Base-by-base conservation (phyloP, 345 rosid genomes). In the Brassica rapa region DNA sequence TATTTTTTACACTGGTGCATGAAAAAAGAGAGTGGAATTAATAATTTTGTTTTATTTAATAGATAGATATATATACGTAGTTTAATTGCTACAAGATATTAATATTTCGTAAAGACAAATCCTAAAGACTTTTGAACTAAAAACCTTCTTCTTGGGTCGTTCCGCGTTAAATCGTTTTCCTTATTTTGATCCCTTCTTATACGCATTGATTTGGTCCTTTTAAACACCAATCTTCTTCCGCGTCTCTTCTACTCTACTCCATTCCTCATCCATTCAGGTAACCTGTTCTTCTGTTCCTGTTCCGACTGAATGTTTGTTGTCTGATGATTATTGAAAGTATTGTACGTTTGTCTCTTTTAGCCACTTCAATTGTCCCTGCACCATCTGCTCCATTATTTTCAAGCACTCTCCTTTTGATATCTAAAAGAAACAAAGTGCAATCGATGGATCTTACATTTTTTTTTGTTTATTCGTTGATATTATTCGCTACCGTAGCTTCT, bases 101-200 rank as follows among this genome's bases (percentile, higher is more conserved):
- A 32, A 32, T 32, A 32, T 35, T 8, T 70, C 57, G 71, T 78
- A 72, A 71, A 70, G 59, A 51, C 1, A 10, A 14, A 35, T 0
- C 9, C 41, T 3, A 35, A 35, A 35, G 41, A 35, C 41, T 35
- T 35, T 35, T 35, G 41, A 35, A 35, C 39, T 35, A 9, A 35
- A 35, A 35, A 32, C 37, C 1, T 32, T 32, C 37, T 32, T 32
- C 37, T 35, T 35, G 9, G 62, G 53, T 75, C 46, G 41, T 66
- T 67, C 68, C 80, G 83, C 80, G 83, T 75, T 43, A 43, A 59
- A n/a, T 59, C 72, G 41, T 35, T 35, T 8, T 8, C 9, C 16
- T 70, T 53, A 8, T 73, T 68, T 15, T 56, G 67, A 73, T 68
- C 60, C 74, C 0, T 70, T 70, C 67, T 74, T 15, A 56, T 74